Percentiles rank a stretch among this genome's conserved stretches.
Evolutionary conservation across 2,329 filamentous ascomycete species (phyloP).

Genomic region (Clonostachys chloroleuca): DNA sequence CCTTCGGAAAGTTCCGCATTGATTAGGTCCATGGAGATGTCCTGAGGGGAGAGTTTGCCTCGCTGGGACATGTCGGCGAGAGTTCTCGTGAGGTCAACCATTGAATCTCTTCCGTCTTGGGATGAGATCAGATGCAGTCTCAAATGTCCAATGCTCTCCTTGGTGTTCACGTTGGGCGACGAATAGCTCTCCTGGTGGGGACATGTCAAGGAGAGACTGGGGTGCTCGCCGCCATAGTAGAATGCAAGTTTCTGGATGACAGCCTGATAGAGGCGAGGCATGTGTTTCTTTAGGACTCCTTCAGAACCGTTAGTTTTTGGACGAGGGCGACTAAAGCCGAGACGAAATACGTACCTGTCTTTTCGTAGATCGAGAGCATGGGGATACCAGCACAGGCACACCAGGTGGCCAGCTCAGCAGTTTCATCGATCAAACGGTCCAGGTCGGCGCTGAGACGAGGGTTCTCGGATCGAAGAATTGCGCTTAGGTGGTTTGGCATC

Average conservation of each 20-base stretch:
- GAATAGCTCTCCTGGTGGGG: slow-evolving; percentile 33
- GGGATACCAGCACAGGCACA: slow-evolving; percentile 85
- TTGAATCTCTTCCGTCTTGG: slow-evolving; percentile 85
- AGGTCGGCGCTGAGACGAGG: slow-evolving; percentile 68
- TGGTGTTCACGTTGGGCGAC: slow-evolving; percentile 11
- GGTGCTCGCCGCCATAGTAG: slow-evolving; percentile 78
- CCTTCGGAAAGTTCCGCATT: slow-evolving; percentile 79
- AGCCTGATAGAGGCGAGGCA: slow-evolving; percentile 77
- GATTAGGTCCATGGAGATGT: slow-evolving; percentile 82
- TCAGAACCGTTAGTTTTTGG: slow-evolving; percentile 8
- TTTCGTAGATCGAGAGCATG: slow-evolving; percentile 86
- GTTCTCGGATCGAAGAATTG: slow-evolving; percentile 73
- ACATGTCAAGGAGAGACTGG: slow-evolving; percentile 57
- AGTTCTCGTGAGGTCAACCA: slow-evolving; percentile 93
- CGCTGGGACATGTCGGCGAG: slow-evolving; percentile 92
- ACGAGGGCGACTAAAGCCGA: not conserved
- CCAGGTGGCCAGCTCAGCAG: slow-evolving; percentile 90
- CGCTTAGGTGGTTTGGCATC: slow-evolving; percentile 81
- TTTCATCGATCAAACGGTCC: slow-evolving; percentile 82
- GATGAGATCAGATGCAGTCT: slow-evolving; percentile 75
- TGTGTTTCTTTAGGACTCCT: slow-evolving; percentile 87
- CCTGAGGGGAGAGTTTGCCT: slow-evolving; percentile 72
- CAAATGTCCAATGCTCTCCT: slow-evolving; percentile 31
- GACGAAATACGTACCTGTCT: slow-evolving; percentile 59
- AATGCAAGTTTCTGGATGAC: slow-evolving; percentile 76